Evolutionary conservation across 2,329 filamentous ascomycete species (phyloP), one percentile per base, ranked within the genome.

Genomic region (Colletotrichum truncatum): DNA sequence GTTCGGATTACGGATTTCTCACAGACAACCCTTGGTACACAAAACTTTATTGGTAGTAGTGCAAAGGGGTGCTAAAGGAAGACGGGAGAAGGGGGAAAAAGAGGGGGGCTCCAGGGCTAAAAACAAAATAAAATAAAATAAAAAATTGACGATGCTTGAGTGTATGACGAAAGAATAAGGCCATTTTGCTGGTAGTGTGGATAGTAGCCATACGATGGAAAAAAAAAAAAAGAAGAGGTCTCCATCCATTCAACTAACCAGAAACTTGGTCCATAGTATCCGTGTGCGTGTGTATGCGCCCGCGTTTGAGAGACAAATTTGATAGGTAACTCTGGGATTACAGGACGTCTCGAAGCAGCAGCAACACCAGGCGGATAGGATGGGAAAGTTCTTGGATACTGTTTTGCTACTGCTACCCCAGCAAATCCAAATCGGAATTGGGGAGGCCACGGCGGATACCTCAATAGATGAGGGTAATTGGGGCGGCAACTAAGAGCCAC

Each of bases 81-180:
- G n/a, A n/a, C n/a, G n/a, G n/a, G n/a, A n/a, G n/a, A n/a, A n/a
- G n/a, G 8, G n/a, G 28, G 6, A 25, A 56, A 23, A 58, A 34
- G 30, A 18, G 25, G 43, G 55, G 55, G 43, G 16, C n/a, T 34
- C n/a, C 34, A 55, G 49, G 56, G 62, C 56, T 65, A 41, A 28
- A 61, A n/a, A n/a, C n/a, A n/a, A n/a, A n/a, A n/a, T n/a, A n/a
- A n/a, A n/a, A n/a, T n/a, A n/a, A n/a, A n/a, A n/a, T n/a, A n/a
- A n/a, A n/a, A n/a, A 41, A 43, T 55, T 39, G 62, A 62, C 41
- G 12, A 32, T 36, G 28, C 25, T 43, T 53, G 16, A 26, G 23
- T 36, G 56, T 25, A 62, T 65, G 48, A 49, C 62, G 56, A 62
- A 54, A 61, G 18, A 65, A 49, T 32, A 53, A 61, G 48, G 7